These are phyloP conservation scores for Musa troglodytarum DNA, from an alignment of 176 grass and related monocot genomes.

Conservation along the genomic window DNA sequence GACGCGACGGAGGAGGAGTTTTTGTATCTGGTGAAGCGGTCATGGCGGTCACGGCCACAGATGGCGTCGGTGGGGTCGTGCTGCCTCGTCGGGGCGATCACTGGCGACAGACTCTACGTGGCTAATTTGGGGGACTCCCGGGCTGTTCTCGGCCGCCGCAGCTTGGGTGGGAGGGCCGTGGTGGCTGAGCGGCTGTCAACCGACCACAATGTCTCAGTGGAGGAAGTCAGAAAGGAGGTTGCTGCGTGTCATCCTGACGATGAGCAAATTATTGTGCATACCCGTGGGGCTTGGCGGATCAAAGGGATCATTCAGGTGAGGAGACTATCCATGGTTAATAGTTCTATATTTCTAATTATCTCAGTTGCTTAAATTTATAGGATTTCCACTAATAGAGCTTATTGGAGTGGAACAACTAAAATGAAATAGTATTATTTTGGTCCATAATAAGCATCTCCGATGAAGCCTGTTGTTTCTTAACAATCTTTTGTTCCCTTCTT, in stretches of 20 bases:
- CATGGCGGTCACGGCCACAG: not conserved
- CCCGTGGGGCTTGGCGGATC: conserved; percentile 7
- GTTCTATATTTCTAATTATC: not conserved
- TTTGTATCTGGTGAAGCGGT: not conserved
- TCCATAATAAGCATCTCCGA: not conserved
- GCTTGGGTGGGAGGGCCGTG: not conserved
- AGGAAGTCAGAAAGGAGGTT: conserved; percentile 11
- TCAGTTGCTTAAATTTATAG: not conserved
- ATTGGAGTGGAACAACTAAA: not conserved
- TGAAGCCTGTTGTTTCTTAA: not conserved
- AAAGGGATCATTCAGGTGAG: conserved; percentile 14
- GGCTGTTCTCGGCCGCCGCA: conserved; percentile 7
- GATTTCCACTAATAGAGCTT: not conserved
- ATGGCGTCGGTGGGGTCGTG: not conserved
- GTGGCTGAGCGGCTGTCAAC: not conserved
- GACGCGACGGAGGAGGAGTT: conserved; percentile 10
- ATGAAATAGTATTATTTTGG: not conserved
- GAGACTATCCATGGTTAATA: not conserved
- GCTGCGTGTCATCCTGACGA: not conserved
- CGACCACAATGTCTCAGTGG: conserved; percentile 1
- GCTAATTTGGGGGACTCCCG: conserved; percentile 7
- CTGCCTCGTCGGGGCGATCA: conserved; percentile 4
- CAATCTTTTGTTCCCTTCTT: not conserved
- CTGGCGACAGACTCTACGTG: conserved; percentile 3
- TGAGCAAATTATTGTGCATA: conserved; percentile 1